A percentile compares a stretch with the other conserved stretches of the same genome.
Evolutionary conservation across 2,329 filamentous ascomycete species (phyloP).

Genomic region (Alternaria atra): DNA sequence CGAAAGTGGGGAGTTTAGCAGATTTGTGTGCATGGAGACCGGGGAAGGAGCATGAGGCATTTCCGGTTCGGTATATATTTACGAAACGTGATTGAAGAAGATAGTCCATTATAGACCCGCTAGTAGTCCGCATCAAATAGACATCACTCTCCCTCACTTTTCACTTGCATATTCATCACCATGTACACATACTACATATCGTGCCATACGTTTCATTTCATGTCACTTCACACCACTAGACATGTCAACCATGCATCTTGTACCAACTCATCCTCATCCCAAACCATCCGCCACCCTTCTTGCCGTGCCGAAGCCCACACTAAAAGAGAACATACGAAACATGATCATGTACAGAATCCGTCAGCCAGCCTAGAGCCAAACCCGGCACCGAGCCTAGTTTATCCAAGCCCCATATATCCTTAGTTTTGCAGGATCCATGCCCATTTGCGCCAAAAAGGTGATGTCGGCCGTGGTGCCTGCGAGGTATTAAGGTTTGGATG

Average conservation of each 20-base stretch:
- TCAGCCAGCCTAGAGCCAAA: background rate
- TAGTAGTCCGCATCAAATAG: background rate
- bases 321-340: conserved; percentile 4
- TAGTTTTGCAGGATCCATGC: background rate
- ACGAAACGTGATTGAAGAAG: background rate
- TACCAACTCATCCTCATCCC: background rate
- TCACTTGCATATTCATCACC: background rate
- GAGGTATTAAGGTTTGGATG: background rate
- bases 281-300: background rate
- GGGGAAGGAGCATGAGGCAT: background rate
- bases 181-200: background rate
- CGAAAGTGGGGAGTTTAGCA: background rate
- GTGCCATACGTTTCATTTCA: conserved; percentile 2
- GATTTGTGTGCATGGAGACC: background rate
- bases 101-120: background rate
- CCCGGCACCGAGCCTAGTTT: background rate
- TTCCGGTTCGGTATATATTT: background rate
- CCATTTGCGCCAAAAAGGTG: background rate
- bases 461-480: background rate
- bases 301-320: conserved; percentile 3
- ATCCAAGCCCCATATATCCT: background rate
- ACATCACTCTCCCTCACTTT: background rate
- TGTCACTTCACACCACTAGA: background rate
- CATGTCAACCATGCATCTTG: background rate
- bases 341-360: conserved; percentile 4